Conservation (phyloP, 2,329 filamentous ascomycete species). For the Ilyonectria destructans region DNA sequence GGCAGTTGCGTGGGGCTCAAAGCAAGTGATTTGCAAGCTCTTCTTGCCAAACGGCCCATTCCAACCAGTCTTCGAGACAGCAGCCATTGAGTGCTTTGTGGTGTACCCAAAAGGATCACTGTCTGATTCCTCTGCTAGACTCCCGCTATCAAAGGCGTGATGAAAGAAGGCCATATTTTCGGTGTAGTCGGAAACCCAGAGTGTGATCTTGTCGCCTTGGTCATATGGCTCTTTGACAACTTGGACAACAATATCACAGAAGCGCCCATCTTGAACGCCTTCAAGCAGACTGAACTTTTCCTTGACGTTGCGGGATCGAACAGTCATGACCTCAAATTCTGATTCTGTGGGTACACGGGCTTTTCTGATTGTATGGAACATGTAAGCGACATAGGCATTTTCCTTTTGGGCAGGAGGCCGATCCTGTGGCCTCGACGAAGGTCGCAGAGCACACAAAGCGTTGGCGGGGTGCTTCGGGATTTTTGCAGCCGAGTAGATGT, state of each 20-base stretch:
- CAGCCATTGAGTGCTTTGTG: slow-evolving; percentile 44
- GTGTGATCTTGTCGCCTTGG: slow-evolving; percentile 63
- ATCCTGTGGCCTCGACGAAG: slow-evolving; percentile 37
- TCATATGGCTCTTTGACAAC: slow-evolving; percentile 72
- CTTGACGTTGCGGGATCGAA: slow-evolving; percentile 61
- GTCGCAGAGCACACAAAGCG: slow-evolving; percentile 53
- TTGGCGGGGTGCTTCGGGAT: slow-evolving; percentile 56
- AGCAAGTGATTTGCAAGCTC: slow-evolving; percentile 81
- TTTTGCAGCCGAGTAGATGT: slow-evolving; percentile 58
- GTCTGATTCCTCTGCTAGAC: slow-evolving; percentile 57
- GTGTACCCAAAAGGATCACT: slow-evolving; percentile 73
- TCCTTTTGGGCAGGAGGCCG: slow-evolving; percentile 50
- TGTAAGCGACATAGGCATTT: slow-evolving; percentile 63
- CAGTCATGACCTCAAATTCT: slow-evolving; percentile 60
- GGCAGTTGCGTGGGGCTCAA: slow-evolving; percentile 75
- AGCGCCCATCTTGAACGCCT: slow-evolving; percentile 71
- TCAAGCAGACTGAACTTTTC: slow-evolving; percentile 77
- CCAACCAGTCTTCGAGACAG: slow-evolving; percentile 65
- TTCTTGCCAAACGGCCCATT: slow-evolving; percentile 81
- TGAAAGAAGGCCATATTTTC: slow-evolving; percentile 76
- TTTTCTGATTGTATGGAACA: slow-evolving; percentile 65
- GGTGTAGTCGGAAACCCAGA: slow-evolving; percentile 91
- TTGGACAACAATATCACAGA: slow-evolving; percentile 80
- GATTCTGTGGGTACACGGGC: slow-evolving; percentile 58
- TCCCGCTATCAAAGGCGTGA: slow-evolving; percentile 54